Base-by-base conservation (phyloP, 1,284 basidiomycete genomes). In the Marasmius oreades region DNA sequence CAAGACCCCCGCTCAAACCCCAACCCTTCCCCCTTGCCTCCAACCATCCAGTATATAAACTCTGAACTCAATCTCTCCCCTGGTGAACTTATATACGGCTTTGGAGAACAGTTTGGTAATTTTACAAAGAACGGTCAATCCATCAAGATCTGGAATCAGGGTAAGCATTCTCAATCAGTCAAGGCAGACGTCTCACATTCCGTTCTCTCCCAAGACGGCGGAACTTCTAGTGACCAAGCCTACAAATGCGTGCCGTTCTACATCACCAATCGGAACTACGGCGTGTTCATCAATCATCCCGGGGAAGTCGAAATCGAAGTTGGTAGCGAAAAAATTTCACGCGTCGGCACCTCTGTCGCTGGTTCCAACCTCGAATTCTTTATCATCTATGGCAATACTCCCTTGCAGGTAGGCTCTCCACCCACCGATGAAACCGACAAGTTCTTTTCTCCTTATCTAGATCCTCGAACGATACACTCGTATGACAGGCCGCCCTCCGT, bases 261-360 rank as follows among this genome's bases (percentile, higher is more conserved):
- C 63, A 80, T 87, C 62, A 86, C 84, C 5, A 84, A 84, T 63
- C 74, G 82, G 45, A 81, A 82, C 57, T 91, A 90, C 60, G 88
- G 87, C 34, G 78, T 90, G 18, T 90, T 90, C 66, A 82, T 91
- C 66, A 88, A 89, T 68, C 82, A 89, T 61, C 77, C 86, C 2
- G 88, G 86, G n/a, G 88, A 90, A 65, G 84, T 88, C 23, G 86
- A 89, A 65, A 77, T 89, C 34, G 88, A 91, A 65, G 79, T 89
- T 8, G 86, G 85, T 3, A 84, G 82, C 55, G 88, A 90, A 68
- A 89, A 90, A 69, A 54, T 61, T 11, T 61, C 60, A 26, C 77
- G 86, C 52, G 83, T 90, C 1, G 86, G 86, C 8, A 73, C 84
- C n/a, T 84, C 82, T 55, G 81, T 89, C 20, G 80, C 81, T 11